Base-by-base conservation (phyloP, 2,329 filamentous ascomycete genomes). In the Xylaria hypoxylon region DNA sequence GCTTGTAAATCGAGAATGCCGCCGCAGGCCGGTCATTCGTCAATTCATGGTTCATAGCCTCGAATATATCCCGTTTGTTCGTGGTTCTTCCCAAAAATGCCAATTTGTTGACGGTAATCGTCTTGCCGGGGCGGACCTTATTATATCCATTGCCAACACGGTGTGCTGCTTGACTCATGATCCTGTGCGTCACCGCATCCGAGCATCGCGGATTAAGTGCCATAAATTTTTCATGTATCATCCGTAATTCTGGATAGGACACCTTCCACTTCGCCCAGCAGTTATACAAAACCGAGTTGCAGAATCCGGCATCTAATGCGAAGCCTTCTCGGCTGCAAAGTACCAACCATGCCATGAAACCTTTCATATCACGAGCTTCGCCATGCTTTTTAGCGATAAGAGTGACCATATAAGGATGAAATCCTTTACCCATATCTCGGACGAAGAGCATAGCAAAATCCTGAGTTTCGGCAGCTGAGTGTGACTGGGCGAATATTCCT, bases 351-450 rank as follows among this genome's bases (percentile, higher is more conserved):
- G 69, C 72, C 3, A 80, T 65, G 59, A 84, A 78, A 1, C 79
- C 77, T 11, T 72, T 47, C 35, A 77, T 70, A 50, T 84, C 81
- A 26, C 77, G 80, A 31, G 77, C 72, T 24, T 76, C 74, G 13
- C 77, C 82, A 68, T 82, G 83, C 59, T 79, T 79, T 50, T 81
- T 80, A 17, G 82, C 81, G 67, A 84, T 76, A 26, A 84, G 68
- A 2, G 79, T 80, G 44, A 83, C 80, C 64, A 80, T 72, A 59
- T 77, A 76, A 10, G 69, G 74, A 67, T 77, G 76, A 45, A 82
- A 67, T 4, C 75, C 74, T 7, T 83, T 71, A 26, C 74, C 73
- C 47, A 82, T 70, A 19, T 78, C 74, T 15, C 74, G 70, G 3
- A 77, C 72, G 57, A 79, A 84, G n/a, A 65, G 68, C 55, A 76